Evolutionary conservation across 164 flowering plant species (phyloP).

Genomic region (Warburgia ugandensis): DNA sequence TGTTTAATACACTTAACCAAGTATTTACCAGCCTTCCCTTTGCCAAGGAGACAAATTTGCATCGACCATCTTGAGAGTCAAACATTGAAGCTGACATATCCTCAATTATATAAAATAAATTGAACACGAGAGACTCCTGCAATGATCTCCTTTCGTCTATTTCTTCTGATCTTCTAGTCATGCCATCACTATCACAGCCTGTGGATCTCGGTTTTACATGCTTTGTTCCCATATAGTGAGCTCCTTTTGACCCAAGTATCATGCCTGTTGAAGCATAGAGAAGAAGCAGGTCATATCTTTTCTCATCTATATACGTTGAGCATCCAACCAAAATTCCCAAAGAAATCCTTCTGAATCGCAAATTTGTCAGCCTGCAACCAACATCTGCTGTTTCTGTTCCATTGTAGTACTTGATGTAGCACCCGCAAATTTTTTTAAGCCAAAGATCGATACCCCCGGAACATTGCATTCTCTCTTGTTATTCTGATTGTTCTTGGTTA

Average conservation of each 20-base stretch:
- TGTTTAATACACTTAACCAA: constrained; percentile 42
- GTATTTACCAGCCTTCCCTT: constrained; percentile 30
- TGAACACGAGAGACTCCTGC: constrained; percentile 49
- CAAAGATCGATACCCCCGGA: constrained; percentile 22
- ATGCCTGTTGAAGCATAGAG: constrained; percentile 60
- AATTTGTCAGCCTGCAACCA: constrained; percentile 13
- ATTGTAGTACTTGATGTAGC: constrained; percentile 8
- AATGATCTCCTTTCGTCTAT: constrained; percentile 23
- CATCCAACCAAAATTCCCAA: constrained; percentile 51
- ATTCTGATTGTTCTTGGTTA: constrained; percentile 20
- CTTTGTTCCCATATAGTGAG: constrained; percentile 14
- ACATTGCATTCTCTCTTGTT: constrained; percentile 9
- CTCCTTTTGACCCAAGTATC: constrained; percentile 13
- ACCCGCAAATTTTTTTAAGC: constrained; percentile 41
- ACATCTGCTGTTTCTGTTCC: constrained; percentile 4
- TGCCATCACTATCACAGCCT: background rate
- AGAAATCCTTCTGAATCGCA: constrained; percentile 36
- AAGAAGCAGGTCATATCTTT: constrained; percentile 43
- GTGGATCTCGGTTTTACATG: constrained; percentile 12
- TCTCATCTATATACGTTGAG: constrained; percentile 22
- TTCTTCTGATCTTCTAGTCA: constrained; percentile 4
- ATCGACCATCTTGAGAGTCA: constrained; percentile 32
- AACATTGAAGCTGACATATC: constrained; percentile 37
- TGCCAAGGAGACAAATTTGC: constrained; percentile 33
- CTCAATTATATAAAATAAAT: constrained; percentile 41